Base-by-base conservation (phyloP, 768 basidiomycete genomes). In the Rhizopogon salebrosus region DNA sequence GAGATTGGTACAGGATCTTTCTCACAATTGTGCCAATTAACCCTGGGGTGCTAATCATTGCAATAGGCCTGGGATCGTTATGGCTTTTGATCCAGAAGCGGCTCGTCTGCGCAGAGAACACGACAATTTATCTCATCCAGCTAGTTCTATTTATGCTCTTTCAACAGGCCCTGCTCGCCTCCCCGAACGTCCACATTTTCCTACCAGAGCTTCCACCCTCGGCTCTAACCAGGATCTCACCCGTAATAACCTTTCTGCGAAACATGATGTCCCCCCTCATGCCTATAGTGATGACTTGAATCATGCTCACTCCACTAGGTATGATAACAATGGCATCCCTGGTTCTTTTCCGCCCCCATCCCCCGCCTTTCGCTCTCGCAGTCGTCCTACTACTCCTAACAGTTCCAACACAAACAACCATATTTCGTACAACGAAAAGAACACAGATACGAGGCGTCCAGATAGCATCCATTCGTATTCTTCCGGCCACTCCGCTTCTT, bases 231-330 rank as follows among this genome's bases (percentile, higher is more conserved):
- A 72, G 58, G 81, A 84, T 68, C 73, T 77, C 49, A 74, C 80
- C 70, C 76, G 78, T 61, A 75, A 72, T 62, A 72, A 50, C 57
- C 72, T 76, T 63, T 54, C 66, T n/a, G 45, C 58, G 22, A 69
- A 62, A 57, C 62, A 66, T 59, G 68, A 67, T 60, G 57, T 60
- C 9, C 59, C 60, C 37, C 62, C 79, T 54, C 80, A 85, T 63
- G 72, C 85, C 54, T 83, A 78, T 50, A 90, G 87, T 70, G 78
- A 69, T 61, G 88, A 89, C 71, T 72, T 88, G 48, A 85, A 81
- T 67, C 87, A 89, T 65, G 61, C 31, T 2, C 51, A 53, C 11
- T 56, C 56, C 3, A 8, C 40, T 43, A 59, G 60, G 46, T 43
- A 53, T 43, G 61, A 63, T 49, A 36, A n/a, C 29, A 48, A 16